Evolutionary conservation across 805 yeast species (phyloP).

Genomic region (Wickerhamiella musiphila): DNA sequence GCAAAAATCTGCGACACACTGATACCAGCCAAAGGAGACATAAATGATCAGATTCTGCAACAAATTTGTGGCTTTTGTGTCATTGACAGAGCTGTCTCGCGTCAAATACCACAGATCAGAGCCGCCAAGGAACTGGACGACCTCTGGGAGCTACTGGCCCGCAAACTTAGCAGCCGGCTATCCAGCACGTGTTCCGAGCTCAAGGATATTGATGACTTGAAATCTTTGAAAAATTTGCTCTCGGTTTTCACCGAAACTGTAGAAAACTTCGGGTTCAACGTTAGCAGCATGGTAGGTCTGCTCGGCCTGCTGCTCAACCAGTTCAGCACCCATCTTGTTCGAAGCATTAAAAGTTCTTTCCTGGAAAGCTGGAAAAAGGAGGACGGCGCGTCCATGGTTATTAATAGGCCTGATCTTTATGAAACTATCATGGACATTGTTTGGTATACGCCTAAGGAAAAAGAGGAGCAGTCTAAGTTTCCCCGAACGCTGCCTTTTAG

Average conservation of each 20-base stretch:
- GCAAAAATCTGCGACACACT: conserved; percentile 53
- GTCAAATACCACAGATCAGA: conserved; percentile 40
- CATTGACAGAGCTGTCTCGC: conserved; percentile 50
- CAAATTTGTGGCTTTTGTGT: conserved; percentile 62
- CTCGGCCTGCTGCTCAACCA: conserved; percentile 40
- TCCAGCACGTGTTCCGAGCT: conserved; percentile 17
- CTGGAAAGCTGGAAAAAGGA: conserved; percentile 49
- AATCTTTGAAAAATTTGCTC: conserved; percentile 35
- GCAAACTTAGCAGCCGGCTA: conserved; percentile 17
- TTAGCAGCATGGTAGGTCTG: conserved; percentile 42
- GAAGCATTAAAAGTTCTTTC: conserved; percentile 45
- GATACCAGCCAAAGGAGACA: conserved; percentile 26
- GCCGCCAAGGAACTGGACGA: conserved; percentile 49
- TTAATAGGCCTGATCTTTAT: conserved; percentile 41
- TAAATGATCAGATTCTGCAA: conserved; percentile 23
- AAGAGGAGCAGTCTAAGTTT: conserved; percentile 27
- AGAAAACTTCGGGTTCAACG: conserved; percentile 51
- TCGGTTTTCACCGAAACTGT: conserved; percentile 61
- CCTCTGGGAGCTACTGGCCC: conserved; percentile 53
- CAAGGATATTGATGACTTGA: conserved; percentile 21
- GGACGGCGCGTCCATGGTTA: conserved; percentile 73
- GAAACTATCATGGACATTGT: conserved; percentile 45
- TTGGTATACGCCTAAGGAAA: conserved; percentile 44
- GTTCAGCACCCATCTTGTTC: conserved; percentile 38
- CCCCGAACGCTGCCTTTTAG: conserved; percentile 73